A percentile compares a stretch with the other conserved stretches of the same genome.
Evolutionary conservation across 2,329 filamentous ascomycete species (phyloP).

Genomic region (Aspergillus ochraceus): DNA sequence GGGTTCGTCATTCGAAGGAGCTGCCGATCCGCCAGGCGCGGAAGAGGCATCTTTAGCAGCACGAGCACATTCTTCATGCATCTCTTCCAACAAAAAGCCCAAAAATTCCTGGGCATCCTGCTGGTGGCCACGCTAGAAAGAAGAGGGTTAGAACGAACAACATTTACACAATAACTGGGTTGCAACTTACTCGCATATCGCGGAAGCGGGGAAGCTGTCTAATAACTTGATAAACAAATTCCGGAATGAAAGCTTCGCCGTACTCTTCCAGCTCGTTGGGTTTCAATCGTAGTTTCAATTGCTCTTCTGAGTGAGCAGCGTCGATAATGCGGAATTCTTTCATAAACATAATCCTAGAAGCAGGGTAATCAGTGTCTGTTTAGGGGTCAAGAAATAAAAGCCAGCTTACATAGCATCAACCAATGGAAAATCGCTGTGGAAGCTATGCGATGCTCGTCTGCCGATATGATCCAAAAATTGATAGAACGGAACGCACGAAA

Average conservation of each 20-base stretch:
- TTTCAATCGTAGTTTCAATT: conserved; percentile 73
- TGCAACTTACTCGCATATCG: conserved; percentile 74
- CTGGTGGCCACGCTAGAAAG: conserved; percentile 77
- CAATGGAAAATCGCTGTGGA: conserved; percentile 92
- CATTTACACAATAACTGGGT: background rate
- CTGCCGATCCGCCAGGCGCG: conserved; percentile 46
- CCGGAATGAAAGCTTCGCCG: conserved; percentile 86
- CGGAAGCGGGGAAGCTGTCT: conserved; percentile 82
- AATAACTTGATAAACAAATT: conserved; percentile 94
- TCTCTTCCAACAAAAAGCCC: conserved; percentile 84
- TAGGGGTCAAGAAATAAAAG: background rate
- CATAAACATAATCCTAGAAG: conserved; percentile 85
- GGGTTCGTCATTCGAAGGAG: conserved; percentile 30
- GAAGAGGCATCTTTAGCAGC: conserved; percentile 62
- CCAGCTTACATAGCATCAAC: conserved; percentile 85
- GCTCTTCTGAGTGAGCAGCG: conserved; percentile 71
- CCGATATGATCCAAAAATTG: conserved; percentile 86
- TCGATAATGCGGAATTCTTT: conserved; percentile 85
- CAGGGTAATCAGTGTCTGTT: conserved; percentile 12
- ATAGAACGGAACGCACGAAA: conserved; percentile 93
- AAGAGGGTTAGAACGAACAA: background rate
- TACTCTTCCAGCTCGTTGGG: conserved; percentile 83
- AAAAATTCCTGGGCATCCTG: conserved; percentile 98
- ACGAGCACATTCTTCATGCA: conserved; percentile 87
- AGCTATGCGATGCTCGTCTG: conserved; percentile 80